These are phyloP conservation scores for Magnolia kwangsiensis DNA, from an alignment of 164 flowering plant genomes.

Conservation along the genomic window DNA sequence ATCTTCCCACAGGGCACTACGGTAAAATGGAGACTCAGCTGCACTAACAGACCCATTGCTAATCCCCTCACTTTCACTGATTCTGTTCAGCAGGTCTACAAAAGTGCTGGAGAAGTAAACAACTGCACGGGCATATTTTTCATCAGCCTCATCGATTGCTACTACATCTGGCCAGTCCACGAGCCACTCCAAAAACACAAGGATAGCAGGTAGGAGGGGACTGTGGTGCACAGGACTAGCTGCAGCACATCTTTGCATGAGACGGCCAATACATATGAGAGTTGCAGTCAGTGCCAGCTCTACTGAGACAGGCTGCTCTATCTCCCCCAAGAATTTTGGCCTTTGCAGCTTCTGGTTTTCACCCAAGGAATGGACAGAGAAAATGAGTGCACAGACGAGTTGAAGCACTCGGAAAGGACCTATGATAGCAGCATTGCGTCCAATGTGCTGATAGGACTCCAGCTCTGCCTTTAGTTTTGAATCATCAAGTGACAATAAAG, in stretches of 20 bases:
- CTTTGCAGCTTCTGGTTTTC: constrained; percentile 16
- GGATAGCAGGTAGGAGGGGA: constrained; percentile 65
- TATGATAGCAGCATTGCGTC: constrained; percentile 33
- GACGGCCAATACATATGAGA: constrained; percentile 57
- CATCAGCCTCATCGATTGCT: constrained; percentile 31
- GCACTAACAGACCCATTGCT: constrained; percentile 3
- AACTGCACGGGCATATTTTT: constrained; percentile 34
- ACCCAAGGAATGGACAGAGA: constrained; percentile 36
- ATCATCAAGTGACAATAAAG: constrained; percentile 52
- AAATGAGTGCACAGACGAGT: constrained; percentile 52
- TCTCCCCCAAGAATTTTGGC: constrained; percentile 13
- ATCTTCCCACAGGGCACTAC: constrained; percentile 80
- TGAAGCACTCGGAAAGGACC: constrained; percentile 76
- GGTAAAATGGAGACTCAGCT: constrained; percentile 9
- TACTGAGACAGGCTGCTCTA: constrained; percentile 24
- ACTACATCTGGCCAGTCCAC: constrained; percentile 25
- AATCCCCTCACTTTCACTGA: constrained; percentile 15
- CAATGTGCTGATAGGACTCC: constrained; percentile 50
- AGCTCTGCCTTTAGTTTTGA: constrained; percentile 32
- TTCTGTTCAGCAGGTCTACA: constrained; percentile 41
- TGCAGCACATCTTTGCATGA: constrained; percentile 48
- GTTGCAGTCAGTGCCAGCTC: constrained; percentile 38
- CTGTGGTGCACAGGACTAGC: constrained; percentile 20
- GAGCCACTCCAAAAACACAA: constrained; percentile 72
- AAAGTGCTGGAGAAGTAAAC: constrained; percentile 49